A percentile compares a stretch with the other conserved stretches of the same genome.
Conservation (phyloP, 1,284 basidiomycete genomes). For the Gomphus bonarii region DNA sequence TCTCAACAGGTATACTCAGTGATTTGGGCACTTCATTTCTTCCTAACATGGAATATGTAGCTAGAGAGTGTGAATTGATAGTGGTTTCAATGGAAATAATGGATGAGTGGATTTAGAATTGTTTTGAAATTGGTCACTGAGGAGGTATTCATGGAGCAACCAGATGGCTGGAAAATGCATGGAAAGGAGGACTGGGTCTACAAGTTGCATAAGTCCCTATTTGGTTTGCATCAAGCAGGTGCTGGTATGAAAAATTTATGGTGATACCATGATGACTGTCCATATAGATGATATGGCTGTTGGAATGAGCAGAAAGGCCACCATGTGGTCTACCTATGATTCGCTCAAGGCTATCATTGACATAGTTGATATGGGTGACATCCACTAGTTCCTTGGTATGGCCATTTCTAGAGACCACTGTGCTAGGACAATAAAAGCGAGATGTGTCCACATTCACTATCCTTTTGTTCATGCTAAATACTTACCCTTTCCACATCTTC, state of each 20-base stretch:
- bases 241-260: too few relatives aligned
- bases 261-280: slow-evolving; percentile 21
- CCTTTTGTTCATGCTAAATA: too few relatives aligned
- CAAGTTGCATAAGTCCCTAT: slow-evolving; percentile 25
- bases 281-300: slow-evolving; percentile 26
- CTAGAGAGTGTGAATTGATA: too few relatives aligned
- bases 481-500: too few relatives aligned
- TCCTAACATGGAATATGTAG: too few relatives aligned
- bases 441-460: too few relatives aligned
- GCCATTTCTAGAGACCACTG: slow-evolving; percentile 16
- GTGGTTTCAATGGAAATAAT: too few relatives aligned
- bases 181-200: slow-evolving; percentile 23
- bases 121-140: too few relatives aligned
- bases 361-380: slow-evolving; percentile 20
- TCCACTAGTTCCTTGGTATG: slow-evolving; percentile 22
- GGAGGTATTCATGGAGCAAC: slow-evolving; percentile 23
- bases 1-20: too few relatives aligned
- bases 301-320: slow-evolving; percentile 8
- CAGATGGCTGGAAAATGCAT: slow-evolving; percentile 18
- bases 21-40: too few relatives aligned
- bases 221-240: slow-evolving; percentile 33
- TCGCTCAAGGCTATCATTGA: slow-evolving; percentile 19
- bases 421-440: too few relatives aligned
- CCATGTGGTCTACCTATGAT: slow-evolving; percentile 9
- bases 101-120: too few relatives aligned